Conservation (phyloP, 306 rosid species). For the Cucurbita maxima region DNA sequence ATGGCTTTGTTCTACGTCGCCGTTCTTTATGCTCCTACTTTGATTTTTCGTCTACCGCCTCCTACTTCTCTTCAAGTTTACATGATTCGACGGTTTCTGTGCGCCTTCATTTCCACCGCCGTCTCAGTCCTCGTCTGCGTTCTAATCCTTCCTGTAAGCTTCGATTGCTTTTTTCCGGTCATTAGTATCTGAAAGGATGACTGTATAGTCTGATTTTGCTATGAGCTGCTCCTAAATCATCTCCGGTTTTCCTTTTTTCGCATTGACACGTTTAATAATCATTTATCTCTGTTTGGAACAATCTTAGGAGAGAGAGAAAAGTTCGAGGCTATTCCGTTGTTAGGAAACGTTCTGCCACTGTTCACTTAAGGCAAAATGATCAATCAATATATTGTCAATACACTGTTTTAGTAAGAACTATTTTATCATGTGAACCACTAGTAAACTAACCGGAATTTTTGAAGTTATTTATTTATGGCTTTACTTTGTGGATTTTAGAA, state of each 20-base stretch:
- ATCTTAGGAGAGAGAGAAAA: not conserved
- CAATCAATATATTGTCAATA: not conserved
- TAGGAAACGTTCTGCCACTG: not conserved
- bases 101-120: constrained; percentile 52
- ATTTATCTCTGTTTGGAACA: not conserved
- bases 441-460: not conserved
- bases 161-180: not conserved
- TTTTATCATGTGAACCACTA: not conserved
- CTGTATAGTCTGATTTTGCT: not conserved
- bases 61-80: constrained; percentile 46
- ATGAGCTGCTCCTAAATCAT: not conserved
- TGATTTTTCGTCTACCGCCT: constrained; percentile 63
- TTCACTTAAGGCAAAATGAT: not conserved
- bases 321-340: not conserved
- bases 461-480: not conserved
- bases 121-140: constrained; percentile 36
- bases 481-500: not conserved
- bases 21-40: constrained; percentile 60
- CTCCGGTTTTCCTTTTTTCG: not conserved
- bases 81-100: constrained; percentile 64
- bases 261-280: not conserved
- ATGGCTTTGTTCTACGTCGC: constrained; percentile 66
- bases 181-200: not conserved
- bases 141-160: constrained; percentile 55
- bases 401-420: not conserved